These are phyloP conservation scores for Dryadomyces sulphureus DNA, from an alignment of 2,329 filamentous ascomycete genomes.

Conservation along the genomic window DNA sequence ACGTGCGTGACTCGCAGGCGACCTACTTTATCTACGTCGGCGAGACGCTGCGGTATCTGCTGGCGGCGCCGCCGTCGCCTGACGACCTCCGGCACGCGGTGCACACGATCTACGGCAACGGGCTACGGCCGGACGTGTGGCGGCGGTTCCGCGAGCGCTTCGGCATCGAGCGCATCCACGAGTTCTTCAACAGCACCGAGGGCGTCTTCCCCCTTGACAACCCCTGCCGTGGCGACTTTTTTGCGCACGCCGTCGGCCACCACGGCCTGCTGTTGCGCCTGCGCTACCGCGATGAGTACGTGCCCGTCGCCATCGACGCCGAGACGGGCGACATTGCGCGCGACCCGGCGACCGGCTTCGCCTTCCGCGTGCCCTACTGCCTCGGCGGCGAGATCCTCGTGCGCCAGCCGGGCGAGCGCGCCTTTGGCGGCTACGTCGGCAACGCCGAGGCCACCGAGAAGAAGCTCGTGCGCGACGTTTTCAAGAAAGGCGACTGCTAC, in stretches of 20 bases:
- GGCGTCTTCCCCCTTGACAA: conserved; percentile 51
- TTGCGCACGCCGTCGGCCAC: conserved; percentile 51
- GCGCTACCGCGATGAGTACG: conserved; percentile 34
- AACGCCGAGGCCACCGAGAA: conserved; percentile 51
- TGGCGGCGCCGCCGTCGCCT: conserved; percentile 49
- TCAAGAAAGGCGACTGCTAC: conserved; percentile 51
- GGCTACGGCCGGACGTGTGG: conserved; percentile 56
- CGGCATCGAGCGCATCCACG: conserved; percentile 44
- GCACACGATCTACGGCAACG: conserved; percentile 49
- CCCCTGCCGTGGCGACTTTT: conserved; percentile 44
- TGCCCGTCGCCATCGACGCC: conserved; percentile 55
- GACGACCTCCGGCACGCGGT: conserved; percentile 45
- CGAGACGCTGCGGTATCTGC: conserved; percentile 60
- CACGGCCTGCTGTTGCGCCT: conserved; percentile 48
- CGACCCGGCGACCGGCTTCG: conserved; percentile 54
- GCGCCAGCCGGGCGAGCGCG: conserved; percentile 36
- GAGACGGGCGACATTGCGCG: conserved; percentile 52
- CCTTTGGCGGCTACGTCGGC: conserved; percentile 56
- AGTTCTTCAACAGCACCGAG: conserved; percentile 71
- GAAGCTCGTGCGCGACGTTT: conserved; percentile 50
- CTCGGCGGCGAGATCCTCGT: conserved; percentile 65
- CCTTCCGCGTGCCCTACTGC: conserved; percentile 44
- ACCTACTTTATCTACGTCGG: conserved; percentile 67
- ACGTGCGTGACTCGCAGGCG: conserved; percentile 50
- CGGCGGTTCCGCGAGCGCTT: conserved; percentile 48